Conservation (phyloP, 495 filamentous ascomycete genomes). For the Clohesyomyces aquaticus region DNA sequence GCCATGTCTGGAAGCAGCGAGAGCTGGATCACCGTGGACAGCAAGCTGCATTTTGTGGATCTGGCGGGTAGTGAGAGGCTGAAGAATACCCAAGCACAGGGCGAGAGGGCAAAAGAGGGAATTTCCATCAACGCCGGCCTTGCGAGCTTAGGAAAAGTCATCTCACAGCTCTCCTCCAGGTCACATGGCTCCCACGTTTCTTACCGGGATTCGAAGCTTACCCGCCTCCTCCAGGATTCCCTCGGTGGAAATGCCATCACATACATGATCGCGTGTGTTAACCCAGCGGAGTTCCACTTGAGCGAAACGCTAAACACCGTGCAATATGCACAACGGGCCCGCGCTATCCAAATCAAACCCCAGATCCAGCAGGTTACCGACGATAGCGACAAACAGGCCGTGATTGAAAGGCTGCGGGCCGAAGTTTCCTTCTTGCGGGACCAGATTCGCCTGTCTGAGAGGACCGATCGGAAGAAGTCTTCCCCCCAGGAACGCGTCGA, state of each 20-base stretch:
- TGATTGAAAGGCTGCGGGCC: conserved; percentile 91
- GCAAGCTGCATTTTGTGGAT: conserved; percentile 99
- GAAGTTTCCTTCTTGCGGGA: conserved; percentile 94
- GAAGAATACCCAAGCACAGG: conserved; percentile 96
- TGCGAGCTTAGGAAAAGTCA: conserved; percentile 95
- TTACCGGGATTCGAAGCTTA: conserved; percentile 96
- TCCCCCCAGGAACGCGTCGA: conserved; percentile 70
- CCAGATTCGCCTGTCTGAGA: conserved; percentile 77
- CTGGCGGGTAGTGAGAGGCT: conserved; percentile 94
- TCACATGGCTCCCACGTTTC: conserved; percentile 90
- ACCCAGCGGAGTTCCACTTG: conserved; percentile 93
- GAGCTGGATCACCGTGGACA: conserved; percentile 83
- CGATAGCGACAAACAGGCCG: conserved; percentile 90
- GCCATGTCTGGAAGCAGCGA: conserved; percentile 67
- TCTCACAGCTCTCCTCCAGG: conserved; percentile 93
- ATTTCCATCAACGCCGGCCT: conserved; percentile 98
- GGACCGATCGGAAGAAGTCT: conserved; percentile 61
- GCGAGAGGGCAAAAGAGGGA: conserved; percentile 92
- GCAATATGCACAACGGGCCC: conserved; percentile 93
- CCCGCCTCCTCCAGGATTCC: conserved; percentile 93
- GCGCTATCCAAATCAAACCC: conserved; percentile 96
- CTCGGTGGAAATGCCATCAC: conserved; percentile 98
- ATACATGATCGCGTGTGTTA: conserved; percentile 99
- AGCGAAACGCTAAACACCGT: conserved; percentile 98
- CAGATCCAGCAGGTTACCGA: conserved; percentile 89